Evolutionary conservation across 2,329 filamentous ascomycete genomes (phyloP).

Genomic region (Trichoderma afroharzianum): DNA sequence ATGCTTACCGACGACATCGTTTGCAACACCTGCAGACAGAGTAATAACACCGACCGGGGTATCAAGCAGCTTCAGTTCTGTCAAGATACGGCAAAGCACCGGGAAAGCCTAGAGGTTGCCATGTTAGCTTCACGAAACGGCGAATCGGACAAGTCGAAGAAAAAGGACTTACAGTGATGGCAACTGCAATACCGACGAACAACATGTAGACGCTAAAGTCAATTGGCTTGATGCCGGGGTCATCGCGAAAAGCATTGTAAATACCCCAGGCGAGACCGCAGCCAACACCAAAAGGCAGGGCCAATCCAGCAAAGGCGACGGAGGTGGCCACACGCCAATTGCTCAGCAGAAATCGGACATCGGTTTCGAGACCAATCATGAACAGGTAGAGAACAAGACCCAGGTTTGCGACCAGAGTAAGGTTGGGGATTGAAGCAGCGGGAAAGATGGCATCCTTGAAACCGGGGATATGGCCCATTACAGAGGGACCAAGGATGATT

Average conservation of each 20-base stretch:
- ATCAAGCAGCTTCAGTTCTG: slow-evolving; percentile 79
- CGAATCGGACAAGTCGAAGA: slow-evolving; percentile 39
- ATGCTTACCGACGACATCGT: slow-evolving; percentile 59
- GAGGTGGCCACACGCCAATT: slow-evolving; percentile 79
- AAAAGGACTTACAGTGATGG: slow-evolving; percentile 61
- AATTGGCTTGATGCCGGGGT: slow-evolving; percentile 39
- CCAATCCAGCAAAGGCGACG: slow-evolving; percentile 76
- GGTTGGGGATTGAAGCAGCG: slow-evolving; percentile 65
- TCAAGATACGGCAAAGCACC: slow-evolving; percentile 88
- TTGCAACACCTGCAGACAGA: slow-evolving; percentile 85
- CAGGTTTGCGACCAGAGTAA: slow-evolving; percentile 76
- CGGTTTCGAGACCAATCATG: slow-evolving; percentile 82
- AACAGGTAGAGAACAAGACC: slow-evolving; percentile 84
- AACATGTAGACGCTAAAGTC: slow-evolving; percentile 54
- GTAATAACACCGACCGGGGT: slow-evolving; percentile 86
- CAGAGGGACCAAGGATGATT: slow-evolving; percentile 79
- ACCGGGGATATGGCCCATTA: slow-evolving; percentile 80
- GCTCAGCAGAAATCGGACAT: slow-evolving; percentile 69
- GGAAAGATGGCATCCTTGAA: slow-evolving; percentile 79
- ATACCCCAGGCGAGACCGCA: slow-evolving; percentile 77
- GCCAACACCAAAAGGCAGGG: slow-evolving; percentile 77
- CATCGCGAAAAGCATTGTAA: slow-evolving; percentile 65
- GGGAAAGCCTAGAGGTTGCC: slow-evolving; percentile 66
- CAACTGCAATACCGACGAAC: slow-evolving; percentile 90
- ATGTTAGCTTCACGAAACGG: slow-evolving; percentile 72